These are phyloP conservation scores for Ligustrum vulgare DNA, from an alignment of 257 asterid genomes.

Conservation along the genomic window DNA sequence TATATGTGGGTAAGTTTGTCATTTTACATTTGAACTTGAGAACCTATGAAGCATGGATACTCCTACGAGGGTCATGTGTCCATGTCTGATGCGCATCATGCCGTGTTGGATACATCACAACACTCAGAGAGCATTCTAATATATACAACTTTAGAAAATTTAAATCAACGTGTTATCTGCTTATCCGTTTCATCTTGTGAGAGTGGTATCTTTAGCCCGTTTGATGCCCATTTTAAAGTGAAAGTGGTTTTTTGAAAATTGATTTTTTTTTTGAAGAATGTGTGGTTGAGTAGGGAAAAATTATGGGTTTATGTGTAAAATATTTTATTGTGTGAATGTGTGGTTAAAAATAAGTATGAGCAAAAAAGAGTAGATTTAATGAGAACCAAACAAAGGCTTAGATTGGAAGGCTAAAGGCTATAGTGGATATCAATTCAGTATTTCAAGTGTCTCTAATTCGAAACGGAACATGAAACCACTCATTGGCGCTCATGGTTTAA, in stretches of 20 bases:
- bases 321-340: too few relatives aligned
- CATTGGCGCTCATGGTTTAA: too few relatives aligned
- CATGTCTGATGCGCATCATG: background rate
- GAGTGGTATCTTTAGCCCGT: too few relatives aligned
- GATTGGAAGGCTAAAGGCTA: background rate
- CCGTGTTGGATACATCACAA: background rate
- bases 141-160: background rate
- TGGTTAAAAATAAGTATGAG: too few relatives aligned
- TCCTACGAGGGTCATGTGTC: background rate
- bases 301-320: too few relatives aligned
- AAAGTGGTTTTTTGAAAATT: too few relatives aligned
- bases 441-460: background rate
- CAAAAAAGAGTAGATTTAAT: too few relatives aligned
- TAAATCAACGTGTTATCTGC: background rate
- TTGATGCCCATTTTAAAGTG: too few relatives aligned
- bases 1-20: background rate
- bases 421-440: background rate
- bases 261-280: too few relatives aligned
- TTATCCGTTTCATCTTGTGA: too few relatives aligned
- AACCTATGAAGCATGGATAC: background rate
- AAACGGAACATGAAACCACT: background rate
- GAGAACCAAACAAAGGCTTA: too few relatives aligned
- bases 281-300: too few relatives aligned
- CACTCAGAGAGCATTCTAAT: background rate
- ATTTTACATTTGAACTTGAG: background rate